Percentiles rank a stretch among this genome's conserved stretches.
Evolutionary conservation across 169 alveolate species (phyloP).

Genomic region (Plasmodium sp.): DNA sequence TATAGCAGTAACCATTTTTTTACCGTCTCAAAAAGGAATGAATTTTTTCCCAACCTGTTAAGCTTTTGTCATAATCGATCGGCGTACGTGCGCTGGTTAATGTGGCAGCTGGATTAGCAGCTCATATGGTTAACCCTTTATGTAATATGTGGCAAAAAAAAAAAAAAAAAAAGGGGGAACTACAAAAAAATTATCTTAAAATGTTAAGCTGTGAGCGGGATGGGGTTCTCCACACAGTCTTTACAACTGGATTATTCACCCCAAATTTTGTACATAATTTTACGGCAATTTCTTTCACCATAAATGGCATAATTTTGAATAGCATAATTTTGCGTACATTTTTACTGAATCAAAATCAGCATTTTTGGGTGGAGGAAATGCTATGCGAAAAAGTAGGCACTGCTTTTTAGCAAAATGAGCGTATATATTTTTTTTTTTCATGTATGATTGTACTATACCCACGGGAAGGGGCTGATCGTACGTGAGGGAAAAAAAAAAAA

Average conservation of each 20-base stretch:
- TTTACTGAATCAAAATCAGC: background rate
- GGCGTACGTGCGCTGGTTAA: background rate
- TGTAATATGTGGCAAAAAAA: background rate
- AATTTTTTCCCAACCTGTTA: constrained; percentile 1
- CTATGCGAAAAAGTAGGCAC: background rate
- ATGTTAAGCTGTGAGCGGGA: background rate
- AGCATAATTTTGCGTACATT: background rate
- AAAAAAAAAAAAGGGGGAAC: background rate
- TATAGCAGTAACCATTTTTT: constrained; percentile 72
- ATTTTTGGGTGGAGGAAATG: background rate
- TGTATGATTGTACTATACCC: background rate
- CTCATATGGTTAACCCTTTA: background rate
- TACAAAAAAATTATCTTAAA: background rate
- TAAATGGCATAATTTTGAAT: background rate
- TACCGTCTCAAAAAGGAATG: background rate
- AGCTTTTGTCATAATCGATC: background rate
- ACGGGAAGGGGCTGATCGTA: background rate
- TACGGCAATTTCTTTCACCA: background rate
- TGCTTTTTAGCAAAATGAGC: background rate
- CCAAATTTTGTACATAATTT: background rate
- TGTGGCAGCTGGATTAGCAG: background rate
- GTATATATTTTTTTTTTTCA: background rate
- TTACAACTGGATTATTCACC: background rate
- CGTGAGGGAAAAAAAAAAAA: background rate
- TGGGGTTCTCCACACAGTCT: background rate